Evolutionary conservation across 2,329 filamentous ascomycete species (phyloP).

Genomic region (Pseudohalonectria lignicola): DNA sequence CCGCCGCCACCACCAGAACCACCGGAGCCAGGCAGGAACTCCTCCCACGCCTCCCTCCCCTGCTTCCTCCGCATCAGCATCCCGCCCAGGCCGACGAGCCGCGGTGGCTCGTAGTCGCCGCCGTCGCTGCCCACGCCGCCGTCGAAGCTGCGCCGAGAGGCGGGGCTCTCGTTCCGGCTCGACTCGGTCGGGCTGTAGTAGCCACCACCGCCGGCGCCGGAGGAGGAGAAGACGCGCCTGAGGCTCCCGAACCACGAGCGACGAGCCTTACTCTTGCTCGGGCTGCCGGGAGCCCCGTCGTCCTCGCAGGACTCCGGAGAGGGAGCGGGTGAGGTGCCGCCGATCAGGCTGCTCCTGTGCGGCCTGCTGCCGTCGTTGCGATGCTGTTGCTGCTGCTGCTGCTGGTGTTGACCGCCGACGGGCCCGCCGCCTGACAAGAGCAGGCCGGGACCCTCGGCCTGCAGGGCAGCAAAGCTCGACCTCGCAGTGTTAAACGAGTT

Average conservation of each 20-base stretch:
- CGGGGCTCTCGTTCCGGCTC: constrained; percentile 12
- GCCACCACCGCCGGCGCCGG: constrained; percentile 14
- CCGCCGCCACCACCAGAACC: constrained; percentile 17
- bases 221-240: constrained; percentile 44
- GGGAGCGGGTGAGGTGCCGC: constrained; percentile 1
- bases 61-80: constrained; percentile 41
- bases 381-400: constrained; percentile 1
- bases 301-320: constrained; percentile 4
- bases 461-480: constrained; percentile 38
- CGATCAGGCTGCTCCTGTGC: constrained; percentile 1
- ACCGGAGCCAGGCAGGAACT: constrained; percentile 7
- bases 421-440: constrained; percentile 29
- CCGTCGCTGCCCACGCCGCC: constrained; percentile 21
- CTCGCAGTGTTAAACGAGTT: constrained; percentile 41
- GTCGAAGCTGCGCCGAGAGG: constrained; percentile 21
- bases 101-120: constrained; percentile 29
- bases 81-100: constrained; percentile 28
- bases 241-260: constrained; percentile 61
- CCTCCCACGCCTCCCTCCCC: constrained; percentile 43
- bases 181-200: constrained; percentile 9
- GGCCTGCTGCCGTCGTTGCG: neutral
- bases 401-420: constrained; percentile 4
- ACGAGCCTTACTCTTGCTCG: constrained; percentile 45
- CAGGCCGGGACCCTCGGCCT: constrained; percentile 39
- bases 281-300: constrained; percentile 29